Evolutionary conservation across 371 early-diverging fungal species (phyloP).

Genomic region (Mortierella sp.): DNA sequence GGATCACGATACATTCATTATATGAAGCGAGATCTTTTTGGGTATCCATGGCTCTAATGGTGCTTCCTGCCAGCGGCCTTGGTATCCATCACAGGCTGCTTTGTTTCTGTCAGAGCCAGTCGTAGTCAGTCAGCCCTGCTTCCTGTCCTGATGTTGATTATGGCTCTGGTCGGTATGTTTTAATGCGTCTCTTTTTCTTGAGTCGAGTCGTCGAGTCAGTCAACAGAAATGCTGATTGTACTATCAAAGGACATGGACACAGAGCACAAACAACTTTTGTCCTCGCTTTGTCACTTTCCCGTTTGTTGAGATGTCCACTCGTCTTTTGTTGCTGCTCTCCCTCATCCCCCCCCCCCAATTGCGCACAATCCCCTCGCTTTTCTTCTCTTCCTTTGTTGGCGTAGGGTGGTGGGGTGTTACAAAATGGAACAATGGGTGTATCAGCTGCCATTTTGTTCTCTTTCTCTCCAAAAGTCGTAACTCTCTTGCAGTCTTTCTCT

Average conservation of each 20-base stretch:
- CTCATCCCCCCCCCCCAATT: not conserved
- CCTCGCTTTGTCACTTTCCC: not conserved
- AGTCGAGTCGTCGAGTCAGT: not conserved
- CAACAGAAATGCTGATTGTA: not conserved
- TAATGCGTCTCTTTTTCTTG: not conserved
- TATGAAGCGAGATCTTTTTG: not conserved
- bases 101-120: not conserved
- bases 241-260: not conserved
- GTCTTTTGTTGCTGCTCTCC: not conserved
- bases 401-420: not conserved
- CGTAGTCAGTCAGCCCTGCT: not conserved
- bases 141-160: not conserved
- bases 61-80: not conserved
- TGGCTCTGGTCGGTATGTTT: not conserved
- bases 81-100: not conserved
- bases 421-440: not conserved
- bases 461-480: not conserved
- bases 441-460: slow-evolving; percentile 3
- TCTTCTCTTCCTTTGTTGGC: not conserved
- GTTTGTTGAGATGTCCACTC: not conserved
- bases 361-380: slow-evolving; percentile 9
- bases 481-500: not conserved
- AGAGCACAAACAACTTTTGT: not conserved
- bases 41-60: not conserved
- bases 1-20: not conserved